These are phyloP conservation scores for Circinella minor DNA, from an alignment of 371 early-diverging fungal species.

Conservation along the genomic window DNA sequence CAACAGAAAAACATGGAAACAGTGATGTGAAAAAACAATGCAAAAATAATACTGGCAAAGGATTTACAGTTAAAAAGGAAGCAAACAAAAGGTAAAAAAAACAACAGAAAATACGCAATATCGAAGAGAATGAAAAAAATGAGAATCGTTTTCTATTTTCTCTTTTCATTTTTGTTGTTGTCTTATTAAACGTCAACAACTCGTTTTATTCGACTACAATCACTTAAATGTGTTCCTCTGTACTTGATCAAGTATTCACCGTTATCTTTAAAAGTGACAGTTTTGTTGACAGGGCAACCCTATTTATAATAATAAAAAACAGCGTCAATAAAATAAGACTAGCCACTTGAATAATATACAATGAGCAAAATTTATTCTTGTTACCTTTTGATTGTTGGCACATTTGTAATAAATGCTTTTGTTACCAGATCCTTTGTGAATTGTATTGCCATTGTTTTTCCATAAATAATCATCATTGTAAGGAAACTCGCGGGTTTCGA, in stretches of 20 bases:
- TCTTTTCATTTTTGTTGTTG: not conserved
- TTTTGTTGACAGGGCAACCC: constrained; percentile 56
- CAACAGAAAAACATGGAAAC: no score
- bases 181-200: constrained; percentile 22
- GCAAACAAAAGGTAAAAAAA: not conserved
- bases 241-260: constrained; percentile 57
- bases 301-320: constrained; percentile 2
- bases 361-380: not conserved
- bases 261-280: constrained; percentile 55
- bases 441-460: constrained; percentile 64
- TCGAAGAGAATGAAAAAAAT: not conserved
- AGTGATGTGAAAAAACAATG: not conserved
- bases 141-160: not conserved
- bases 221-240: constrained; percentile 51
- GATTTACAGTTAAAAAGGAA: not conserved
- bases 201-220: constrained; percentile 37
- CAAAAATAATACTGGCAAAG: not conserved
- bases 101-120: not conserved
- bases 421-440: constrained; percentile 55
- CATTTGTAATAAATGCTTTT: constrained; percentile 64
- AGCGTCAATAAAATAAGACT: not conserved
- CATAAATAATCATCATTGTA: constrained; percentile 52
- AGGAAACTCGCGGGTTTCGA: constrained; percentile 53
- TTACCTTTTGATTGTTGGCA: constrained; percentile 36
- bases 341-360: not conserved